Evolutionary conservation across 2,329 filamentous ascomycete genomes (phyloP).

Genomic region (Xenosphaeropsis pyriputrescens): DNA sequence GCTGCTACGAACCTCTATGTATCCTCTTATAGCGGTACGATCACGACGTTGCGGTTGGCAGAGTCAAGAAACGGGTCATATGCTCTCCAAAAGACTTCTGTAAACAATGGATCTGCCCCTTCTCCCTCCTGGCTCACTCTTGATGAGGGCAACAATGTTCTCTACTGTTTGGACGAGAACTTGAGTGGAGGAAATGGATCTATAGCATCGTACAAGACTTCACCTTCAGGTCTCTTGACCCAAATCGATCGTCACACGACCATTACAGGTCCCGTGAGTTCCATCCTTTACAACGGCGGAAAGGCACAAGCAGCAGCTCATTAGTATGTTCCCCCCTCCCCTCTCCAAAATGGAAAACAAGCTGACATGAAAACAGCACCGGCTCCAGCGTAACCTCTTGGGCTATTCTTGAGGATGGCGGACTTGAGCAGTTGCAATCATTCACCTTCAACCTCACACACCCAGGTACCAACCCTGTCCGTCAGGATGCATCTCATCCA

Average conservation of each 20-base stretch:
- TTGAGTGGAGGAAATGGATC: constrained; percentile 7
- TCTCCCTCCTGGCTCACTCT: constrained; percentile 13
- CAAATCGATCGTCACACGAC: constrained; percentile 23
- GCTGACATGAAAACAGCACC: constrained; percentile 3
- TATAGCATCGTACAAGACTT: constrained; percentile 14
- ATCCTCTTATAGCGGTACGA: constrained; percentile 21
- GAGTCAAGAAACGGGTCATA: constrained; percentile 8
- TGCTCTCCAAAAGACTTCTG: constrained; percentile 6
- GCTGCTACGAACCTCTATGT: constrained; percentile 18
- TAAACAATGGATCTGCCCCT: constrained; percentile 9
- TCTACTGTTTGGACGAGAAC: constrained; percentile 15
- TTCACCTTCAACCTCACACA: constrained; percentile 23
- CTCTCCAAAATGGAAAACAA: constrained; percentile 25
- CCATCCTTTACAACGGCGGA: constrained; percentile 25
- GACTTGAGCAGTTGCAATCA: constrained; percentile 17
- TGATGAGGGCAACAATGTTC: constrained; percentile 8
- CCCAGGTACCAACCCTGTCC: constrained; percentile 20
- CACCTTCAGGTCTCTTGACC: constrained; percentile 22
- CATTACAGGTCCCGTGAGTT: constrained; percentile 20
- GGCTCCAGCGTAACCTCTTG: constrained; percentile 10
- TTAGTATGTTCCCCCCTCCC: constrained; percentile 18
- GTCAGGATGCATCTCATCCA: constrained; percentile 31
- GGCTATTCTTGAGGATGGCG: constrained; percentile 21
- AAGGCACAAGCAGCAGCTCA: constrained; percentile 18
- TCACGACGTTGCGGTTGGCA: constrained; percentile 18